Conservation (phyloP, 176 grass and related monocot species). For the Oryza officinalis region DNA sequence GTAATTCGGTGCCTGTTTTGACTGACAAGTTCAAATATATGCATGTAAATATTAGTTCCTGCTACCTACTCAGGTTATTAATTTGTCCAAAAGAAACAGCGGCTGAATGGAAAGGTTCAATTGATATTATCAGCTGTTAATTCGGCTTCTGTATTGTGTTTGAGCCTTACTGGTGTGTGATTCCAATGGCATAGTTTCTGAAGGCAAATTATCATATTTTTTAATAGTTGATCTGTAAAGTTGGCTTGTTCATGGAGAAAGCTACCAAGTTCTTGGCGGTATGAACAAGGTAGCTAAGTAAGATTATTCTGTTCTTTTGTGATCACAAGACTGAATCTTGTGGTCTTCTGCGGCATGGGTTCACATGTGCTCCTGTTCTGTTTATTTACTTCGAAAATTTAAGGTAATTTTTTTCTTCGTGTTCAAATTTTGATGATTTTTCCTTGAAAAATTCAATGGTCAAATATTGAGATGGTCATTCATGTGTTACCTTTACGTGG, state of each 20-base stretch:
- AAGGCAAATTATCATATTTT: not conserved
- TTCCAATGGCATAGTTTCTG: not conserved
- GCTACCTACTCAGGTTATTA: slow-evolving; percentile 23
- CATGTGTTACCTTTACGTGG: slow-evolving; percentile 24
- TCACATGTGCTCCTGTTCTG: not conserved
- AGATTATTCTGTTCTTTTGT: not conserved
- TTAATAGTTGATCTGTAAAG: not conserved
- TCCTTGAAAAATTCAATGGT: not conserved
- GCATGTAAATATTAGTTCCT: slow-evolving; percentile 60
- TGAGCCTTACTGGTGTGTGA: not conserved
- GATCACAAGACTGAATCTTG: not conserved
- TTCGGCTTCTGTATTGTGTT: not conserved
- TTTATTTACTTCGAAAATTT: not conserved
- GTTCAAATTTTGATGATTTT: not conserved
- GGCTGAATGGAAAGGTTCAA: slow-evolving; percentile 11
- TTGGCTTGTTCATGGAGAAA: not conserved
- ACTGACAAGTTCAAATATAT: slow-evolving; percentile 42
- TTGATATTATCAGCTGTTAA: not conserved
- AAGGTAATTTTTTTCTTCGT: not conserved
- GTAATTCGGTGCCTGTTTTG: slow-evolving; percentile 6
- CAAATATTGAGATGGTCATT: not conserved
- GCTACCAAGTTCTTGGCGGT: not conserved
- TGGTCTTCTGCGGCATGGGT: not conserved
- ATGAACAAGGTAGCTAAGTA: not conserved
- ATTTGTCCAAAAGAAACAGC: slow-evolving; percentile 13